Base-by-base conservation (phyloP, 2,329 filamentous ascomycete species). In the Alternaria novae-zelandiae region DNA sequence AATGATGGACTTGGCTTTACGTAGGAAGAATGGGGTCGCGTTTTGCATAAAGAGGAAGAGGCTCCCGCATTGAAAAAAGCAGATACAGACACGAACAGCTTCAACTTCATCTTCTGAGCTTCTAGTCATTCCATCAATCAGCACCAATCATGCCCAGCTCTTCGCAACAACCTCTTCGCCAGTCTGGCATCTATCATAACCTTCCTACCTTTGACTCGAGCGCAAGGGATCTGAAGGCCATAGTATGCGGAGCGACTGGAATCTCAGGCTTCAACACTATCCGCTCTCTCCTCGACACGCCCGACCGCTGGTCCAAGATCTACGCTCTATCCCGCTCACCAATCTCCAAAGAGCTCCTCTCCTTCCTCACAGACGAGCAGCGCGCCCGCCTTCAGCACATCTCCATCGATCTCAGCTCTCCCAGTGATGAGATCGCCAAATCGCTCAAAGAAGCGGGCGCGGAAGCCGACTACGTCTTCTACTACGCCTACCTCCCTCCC, bases 171-270 rank as follows among this genome's bases (percentile, higher is more conserved):
- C 64, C 64, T 12, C 61, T 66, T 17, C 66, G 66, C 32, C 61
- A 64, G 2, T 66, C 64, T 9, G 64, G 66, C 23, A 60, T 66
- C n/a, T 66, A 59, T 30, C 66, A 58, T 13, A 68, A 68, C n/a
- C 49, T 66, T 3, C 66, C 66, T 1, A 54, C 61, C n/a, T 68
- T 64, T 41, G 64, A 64, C 36, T 49, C 53, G 8, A 21, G 49
- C 15, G 8, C 58, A 2, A 60, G 55, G 20, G 53, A 45, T 32
- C 50, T 68, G n/a, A 66, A 56, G 25, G 66, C 66, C 6, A 28
- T 68, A n/a, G 63, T 68, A 3, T 47, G 51, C 12, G 66, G 66
- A 30, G 66, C 64, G 5, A 62, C 66, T 13, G 66, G 66, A 7
- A 68, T 66, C 44, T 68, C 61, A n/a, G 64, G 66, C 12, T 66